A percentile compares a stretch with the other conserved stretches of the same genome.
Evolutionary conservation across 2,329 filamentous ascomycete species (phyloP).

Genomic region (Xylariaceae sp.): DNA sequence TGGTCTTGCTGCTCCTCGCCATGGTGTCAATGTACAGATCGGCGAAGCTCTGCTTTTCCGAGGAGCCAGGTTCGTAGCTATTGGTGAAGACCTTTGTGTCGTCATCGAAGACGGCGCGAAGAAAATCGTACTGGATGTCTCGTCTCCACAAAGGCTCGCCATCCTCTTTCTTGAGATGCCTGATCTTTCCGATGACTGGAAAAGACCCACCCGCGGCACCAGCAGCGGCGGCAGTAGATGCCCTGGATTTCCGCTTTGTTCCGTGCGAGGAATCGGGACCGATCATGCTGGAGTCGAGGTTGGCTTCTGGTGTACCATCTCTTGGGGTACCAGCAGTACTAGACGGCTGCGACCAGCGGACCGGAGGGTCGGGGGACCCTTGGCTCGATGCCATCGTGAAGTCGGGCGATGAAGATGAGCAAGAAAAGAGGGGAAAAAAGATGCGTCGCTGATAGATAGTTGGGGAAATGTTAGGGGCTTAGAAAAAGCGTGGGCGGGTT

Average conservation of each 20-base stretch:
- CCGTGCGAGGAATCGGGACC: slow-evolving; percentile 33
- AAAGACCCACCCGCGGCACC: slow-evolving; percentile 28
- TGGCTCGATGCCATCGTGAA: slow-evolving; percentile 38
- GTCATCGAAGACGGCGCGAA: slow-evolving; percentile 80
- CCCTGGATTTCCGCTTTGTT: slow-evolving; percentile 37
- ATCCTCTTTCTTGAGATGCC: slow-evolving; percentile 87
- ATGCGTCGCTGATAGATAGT: neutral
- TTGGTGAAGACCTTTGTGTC: slow-evolving; percentile 80
- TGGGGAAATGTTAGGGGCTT: neutral
- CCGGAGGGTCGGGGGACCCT: slow-evolving; percentile 28
- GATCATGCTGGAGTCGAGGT: slow-evolving; percentile 37
- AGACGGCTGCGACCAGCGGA: slow-evolving; percentile 36
- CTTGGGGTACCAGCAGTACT: slow-evolving; percentile 29
- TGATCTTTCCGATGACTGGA: slow-evolving; percentile 67
- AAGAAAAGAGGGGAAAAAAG: neutral
- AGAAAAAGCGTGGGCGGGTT: neutral
- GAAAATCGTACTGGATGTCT: slow-evolving; percentile 88
- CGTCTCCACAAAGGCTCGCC: slow-evolving; percentile 85
- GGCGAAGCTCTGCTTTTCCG: slow-evolving; percentile 79
- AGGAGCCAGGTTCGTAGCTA: slow-evolving; percentile 70
- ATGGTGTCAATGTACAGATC: slow-evolving; percentile 98
- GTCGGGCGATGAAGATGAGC: slow-evolving; percentile 12
- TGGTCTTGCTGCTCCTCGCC: slow-evolving; percentile 98
- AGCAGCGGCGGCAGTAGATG: slow-evolving; percentile 25
- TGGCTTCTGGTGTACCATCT: slow-evolving; percentile 30